phyloP scores from a whole-genome alignment of 1,284 basidiomycete genomes.

The Cryptococcus sp. region DNA sequence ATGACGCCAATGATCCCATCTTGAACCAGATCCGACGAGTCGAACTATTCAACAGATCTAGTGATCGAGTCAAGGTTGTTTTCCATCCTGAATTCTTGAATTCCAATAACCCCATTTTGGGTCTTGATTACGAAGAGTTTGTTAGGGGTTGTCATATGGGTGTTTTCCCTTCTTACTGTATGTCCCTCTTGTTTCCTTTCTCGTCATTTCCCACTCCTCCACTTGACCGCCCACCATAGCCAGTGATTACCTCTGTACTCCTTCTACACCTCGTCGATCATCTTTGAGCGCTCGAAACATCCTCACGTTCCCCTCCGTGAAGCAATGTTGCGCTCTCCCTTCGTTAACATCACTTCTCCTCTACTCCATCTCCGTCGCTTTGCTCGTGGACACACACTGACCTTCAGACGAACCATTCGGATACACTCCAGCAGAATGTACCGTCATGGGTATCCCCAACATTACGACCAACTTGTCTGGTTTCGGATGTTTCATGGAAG shows the following conservation, averaged over 20 bases:
- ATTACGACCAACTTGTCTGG: conserved; percentile 97
- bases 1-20: conserved; percentile 87
- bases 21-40: conserved; percentile 91
- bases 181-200: conserved; percentile 9
- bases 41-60: conserved; percentile 77
- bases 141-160: conserved; percentile 96
- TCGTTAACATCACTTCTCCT: no score
- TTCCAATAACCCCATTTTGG: conserved; percentile 93
- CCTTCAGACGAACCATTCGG: conserved; percentile 47
- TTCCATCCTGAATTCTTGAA: conserved; percentile 99
- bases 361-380: background rate
- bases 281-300: no score
- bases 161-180: conserved; percentile 89
- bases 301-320: background rate
- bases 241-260: no score
- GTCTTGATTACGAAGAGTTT: conserved; percentile 98
- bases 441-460: conserved; percentile 90
- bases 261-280: no score
- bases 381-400: conserved; percentile 39
- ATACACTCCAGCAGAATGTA: conserved; percentile 58
- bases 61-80: conserved; percentile 89
- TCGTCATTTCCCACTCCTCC: background rate
- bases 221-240: no score
- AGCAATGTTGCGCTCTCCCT: no score
- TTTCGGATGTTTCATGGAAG: conserved; percentile 98